These are phyloP conservation scores for Coemansia sp. DNA, from an alignment of 192 early-diverging fungal species.

Conservation along the genomic window DNA sequence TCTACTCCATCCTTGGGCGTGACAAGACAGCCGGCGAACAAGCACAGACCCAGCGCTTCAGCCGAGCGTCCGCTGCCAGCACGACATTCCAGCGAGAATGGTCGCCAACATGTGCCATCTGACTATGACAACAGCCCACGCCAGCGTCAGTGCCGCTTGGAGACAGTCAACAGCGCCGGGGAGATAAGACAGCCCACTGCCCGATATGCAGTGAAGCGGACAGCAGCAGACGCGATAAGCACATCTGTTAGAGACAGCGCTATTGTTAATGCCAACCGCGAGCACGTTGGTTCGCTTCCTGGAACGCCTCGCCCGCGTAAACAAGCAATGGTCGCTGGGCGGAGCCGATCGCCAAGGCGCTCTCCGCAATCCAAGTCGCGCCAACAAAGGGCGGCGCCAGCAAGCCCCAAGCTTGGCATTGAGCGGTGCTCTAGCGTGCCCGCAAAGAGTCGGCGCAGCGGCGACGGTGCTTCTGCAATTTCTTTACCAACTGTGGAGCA, in stretches of 20 bases:
- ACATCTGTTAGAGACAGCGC: slow-evolving; percentile 19
- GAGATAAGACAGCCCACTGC: slow-evolving; percentile 2
- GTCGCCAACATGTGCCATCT: not conserved
- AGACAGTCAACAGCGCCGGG: not conserved
- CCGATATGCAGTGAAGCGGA: slow-evolving; percentile 6
- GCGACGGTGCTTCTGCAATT: not conserved
- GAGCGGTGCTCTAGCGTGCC: slow-evolving; percentile 13
- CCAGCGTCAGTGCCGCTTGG: not conserved
- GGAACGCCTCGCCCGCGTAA: slow-evolving; percentile 27
- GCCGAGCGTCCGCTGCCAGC: no score
- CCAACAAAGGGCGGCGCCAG: not conserved
- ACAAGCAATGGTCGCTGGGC: not conserved
- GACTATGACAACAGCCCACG: not conserved
- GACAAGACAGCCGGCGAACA: not conserved
- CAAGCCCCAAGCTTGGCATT: not conserved
- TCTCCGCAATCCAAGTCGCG: slow-evolving; percentile 2
- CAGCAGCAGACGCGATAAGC: not conserved
- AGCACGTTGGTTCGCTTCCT: slow-evolving; percentile 45
- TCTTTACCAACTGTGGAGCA: slow-evolving; percentile 1
- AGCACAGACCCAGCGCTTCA: not conserved
- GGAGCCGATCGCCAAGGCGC: slow-evolving; percentile 7
- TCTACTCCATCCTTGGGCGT: not conserved
- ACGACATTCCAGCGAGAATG: no score
- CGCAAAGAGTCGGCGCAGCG: not conserved
- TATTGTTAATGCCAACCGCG: slow-evolving; percentile 40